Conservation (phyloP, 345 rosid genomes). For the Euclidium syriacum region DNA sequence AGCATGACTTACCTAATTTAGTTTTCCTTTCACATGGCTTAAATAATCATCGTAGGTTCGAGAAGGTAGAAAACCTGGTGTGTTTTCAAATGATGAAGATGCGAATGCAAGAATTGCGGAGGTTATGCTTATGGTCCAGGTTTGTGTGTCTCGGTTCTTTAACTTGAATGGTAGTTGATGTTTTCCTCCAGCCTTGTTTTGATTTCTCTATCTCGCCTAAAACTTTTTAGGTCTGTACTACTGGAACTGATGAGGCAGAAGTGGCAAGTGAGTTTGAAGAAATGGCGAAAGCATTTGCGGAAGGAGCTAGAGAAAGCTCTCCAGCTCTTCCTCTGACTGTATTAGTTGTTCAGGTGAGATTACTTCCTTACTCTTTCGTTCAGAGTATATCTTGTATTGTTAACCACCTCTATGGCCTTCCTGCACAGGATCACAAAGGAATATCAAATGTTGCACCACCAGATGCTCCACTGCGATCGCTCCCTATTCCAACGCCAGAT, state of each 20-base stretch:
- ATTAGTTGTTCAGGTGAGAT: conserved; percentile 87
- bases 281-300: conserved; percentile 60
- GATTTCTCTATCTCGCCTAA: not conserved
- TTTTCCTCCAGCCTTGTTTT: not conserved
- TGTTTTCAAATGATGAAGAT: conserved; percentile 40
- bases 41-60: conserved; percentile 53
- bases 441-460: conserved; percentile 90
- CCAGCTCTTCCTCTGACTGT: conserved; percentile 74
- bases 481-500: conserved; percentile 42
- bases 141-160: conserved; percentile 33
- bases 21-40: not conserved
- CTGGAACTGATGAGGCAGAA: conserved; percentile 44
- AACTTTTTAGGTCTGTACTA: conserved; percentile 47
- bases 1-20: not conserved
- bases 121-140: conserved; percentile 97
- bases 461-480: conserved; percentile 62
- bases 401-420: not conserved
- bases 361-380: not conserved
- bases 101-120: conserved; percentile 49
- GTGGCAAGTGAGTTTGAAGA: conserved; percentile 55
- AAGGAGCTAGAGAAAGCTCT: conserved; percentile 56
- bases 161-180: not conserved
- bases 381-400: too few relatives aligned
- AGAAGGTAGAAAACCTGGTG: conserved; percentile 70
- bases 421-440: conserved; percentile 79